Evolutionary conservation across 306 rosid species (phyloP).

Genomic region (Arachis hypogaea): DNA sequence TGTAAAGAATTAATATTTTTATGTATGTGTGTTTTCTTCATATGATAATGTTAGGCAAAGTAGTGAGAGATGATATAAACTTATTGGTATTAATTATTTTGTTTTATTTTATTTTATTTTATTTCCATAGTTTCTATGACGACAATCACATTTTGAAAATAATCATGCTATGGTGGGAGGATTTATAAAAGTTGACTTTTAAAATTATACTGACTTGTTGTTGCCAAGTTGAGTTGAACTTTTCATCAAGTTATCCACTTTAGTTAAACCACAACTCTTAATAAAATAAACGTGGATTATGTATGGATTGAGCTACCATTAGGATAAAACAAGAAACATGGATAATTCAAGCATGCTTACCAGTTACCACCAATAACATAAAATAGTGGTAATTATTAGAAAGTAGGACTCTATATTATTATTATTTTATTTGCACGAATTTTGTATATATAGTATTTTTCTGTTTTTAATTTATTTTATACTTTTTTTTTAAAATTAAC

Average conservation of each 20-base stretch:
- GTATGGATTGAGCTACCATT: slow-evolving; percentile 4
- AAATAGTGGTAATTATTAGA: neutral
- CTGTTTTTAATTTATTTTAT: no score
- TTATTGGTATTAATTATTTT: neutral
- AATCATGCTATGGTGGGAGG: neutral
- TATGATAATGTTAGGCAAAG: neutral
- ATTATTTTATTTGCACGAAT: no score
- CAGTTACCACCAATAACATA: slow-evolving; percentile 7
- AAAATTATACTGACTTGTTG: neutral
- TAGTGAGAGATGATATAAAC: neutral
- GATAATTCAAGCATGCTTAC: neutral
- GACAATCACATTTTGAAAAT: neutral
- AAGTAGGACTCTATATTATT: neutral
- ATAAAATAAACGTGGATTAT: neutral
- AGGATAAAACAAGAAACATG: neutral
- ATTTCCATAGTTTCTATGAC: neutral
- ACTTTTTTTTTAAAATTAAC: no score
- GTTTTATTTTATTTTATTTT: neutral
- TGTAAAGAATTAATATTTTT: neutral
- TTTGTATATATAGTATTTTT: no score
- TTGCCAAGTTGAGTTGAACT: slow-evolving; percentile 31
- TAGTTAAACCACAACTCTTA: slow-evolving; percentile 11
- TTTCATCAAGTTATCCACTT: slow-evolving; percentile 19
- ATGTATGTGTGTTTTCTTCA: neutral
- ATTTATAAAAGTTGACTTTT: slow-evolving; percentile 24